Base-by-base conservation (phyloP, 2,329 filamentous ascomycete genomes). In the Sporothrix humicola region DNA sequence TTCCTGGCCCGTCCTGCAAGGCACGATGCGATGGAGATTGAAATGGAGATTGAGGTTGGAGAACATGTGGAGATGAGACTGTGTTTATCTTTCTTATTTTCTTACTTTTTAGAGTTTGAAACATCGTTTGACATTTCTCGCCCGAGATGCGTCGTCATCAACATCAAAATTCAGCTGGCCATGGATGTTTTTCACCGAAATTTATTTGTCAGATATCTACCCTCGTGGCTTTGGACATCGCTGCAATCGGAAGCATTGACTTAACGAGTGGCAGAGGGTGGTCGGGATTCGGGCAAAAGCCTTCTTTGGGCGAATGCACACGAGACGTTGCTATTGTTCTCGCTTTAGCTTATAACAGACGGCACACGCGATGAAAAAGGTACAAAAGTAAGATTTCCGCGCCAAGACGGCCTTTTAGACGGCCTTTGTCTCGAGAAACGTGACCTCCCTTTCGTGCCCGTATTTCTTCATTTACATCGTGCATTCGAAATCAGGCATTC, bases 171-270 rank as follows among this genome's bases (percentile, higher is more conserved):
- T 65, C 59, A 46, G 59, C 59, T 65, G 59, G 37, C 37, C 37
- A 46, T 65, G 59, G 59, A 23, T 46, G 17, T 31, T 31, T 3
- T 2, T 31, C 31, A 31, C 31, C 2, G 5, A 31, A 31, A 5
- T 5, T 31, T 31, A 37, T 37, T 37, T 37, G 31, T 37, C 31
- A 37, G 31, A 37, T 37, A 37, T 37, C 31, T 37, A 6, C 2
- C 31, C 31, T 37, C 31, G 31, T 37, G 31, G 31, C 31, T 37
- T 37, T 37, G 7, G 31, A 13, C 15, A n/a, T 69, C 65, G 65
- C 65, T 69, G 65, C 65, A 69, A 69, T 54, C 65, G 65, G 65
- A 42, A 69, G 26, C 26, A 69, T 54, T 69, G 48, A 7, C 31
- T 37, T 37, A 37, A 23, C 10, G 17, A 23, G 44, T 65, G 17